A percentile compares a stretch with the other conserved stretches of the same genome.
phyloP scores from a whole-genome alignment of 2,329 filamentous ascomycete genomes.

The Ophiostoma himal-ulmi region DNA sequence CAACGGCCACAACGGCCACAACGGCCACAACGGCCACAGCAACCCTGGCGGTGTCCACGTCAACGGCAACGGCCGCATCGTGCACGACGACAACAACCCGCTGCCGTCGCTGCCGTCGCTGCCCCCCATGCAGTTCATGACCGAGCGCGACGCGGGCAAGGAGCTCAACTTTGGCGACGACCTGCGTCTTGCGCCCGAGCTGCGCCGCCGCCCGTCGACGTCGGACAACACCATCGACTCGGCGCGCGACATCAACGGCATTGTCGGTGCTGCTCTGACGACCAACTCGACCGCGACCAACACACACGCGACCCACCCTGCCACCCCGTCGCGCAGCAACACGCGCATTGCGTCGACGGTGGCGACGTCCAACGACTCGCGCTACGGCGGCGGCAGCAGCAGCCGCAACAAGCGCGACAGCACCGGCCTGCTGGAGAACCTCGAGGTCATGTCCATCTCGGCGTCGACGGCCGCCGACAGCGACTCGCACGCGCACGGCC shows the following conservation, averaged over 20 bases:
- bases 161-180: constrained; percentile 25
- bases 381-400: constrained; percentile 16
- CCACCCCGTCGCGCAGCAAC: constrained; percentile 13
- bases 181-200: constrained; percentile 24
- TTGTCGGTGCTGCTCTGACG: constrained; percentile 20
- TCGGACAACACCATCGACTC: constrained; percentile 28
- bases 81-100: constrained; percentile 21
- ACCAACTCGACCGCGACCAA: constrained; percentile 7
- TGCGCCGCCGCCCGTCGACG: constrained; percentile 29
- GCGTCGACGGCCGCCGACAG: constrained; percentile 29
- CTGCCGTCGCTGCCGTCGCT: constrained; percentile 22
- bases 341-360: constrained; percentile 22
- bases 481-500: constrained; percentile 27
- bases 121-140: constrained; percentile 26
- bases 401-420: constrained; percentile 8
- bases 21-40: not conserved
- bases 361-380: constrained; percentile 23
- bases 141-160: constrained; percentile 25
- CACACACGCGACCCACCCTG: not conserved
- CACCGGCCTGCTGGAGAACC: constrained; percentile 20
- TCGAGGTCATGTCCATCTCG: constrained; percentile 25
- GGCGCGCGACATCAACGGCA: constrained; percentile 21
- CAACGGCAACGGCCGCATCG: constrained; percentile 12
- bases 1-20: not conserved
- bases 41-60: constrained; percentile 14